These are phyloP conservation scores for Herpotrichia juniperi DNA, from an alignment of 2,329 filamentous ascomycete genomes.

Conservation along the genomic window DNA sequence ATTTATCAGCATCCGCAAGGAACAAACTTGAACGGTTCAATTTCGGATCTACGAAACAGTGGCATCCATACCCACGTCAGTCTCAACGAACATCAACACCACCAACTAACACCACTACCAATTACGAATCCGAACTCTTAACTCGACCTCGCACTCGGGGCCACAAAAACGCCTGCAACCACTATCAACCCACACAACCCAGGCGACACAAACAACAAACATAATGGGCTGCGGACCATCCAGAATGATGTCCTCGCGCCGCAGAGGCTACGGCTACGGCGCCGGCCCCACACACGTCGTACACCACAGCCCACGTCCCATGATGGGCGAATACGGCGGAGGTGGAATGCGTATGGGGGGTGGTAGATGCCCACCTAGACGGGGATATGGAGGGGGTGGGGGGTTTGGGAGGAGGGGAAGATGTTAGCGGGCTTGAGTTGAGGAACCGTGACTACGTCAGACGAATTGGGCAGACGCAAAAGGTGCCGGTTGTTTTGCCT, in stretches of 20 bases:
- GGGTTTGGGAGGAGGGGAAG: conserved; percentile 7
- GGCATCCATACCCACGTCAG: neutral
- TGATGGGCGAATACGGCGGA: conserved; percentile 1
- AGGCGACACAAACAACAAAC: neutral
- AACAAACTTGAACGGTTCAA: no score
- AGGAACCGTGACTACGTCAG: neutral
- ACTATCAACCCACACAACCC: neutral
- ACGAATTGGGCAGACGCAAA: neutral
- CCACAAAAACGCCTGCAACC: neutral
- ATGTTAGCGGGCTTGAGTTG: neutral
- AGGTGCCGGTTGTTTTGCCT: no score
- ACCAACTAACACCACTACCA: no score
- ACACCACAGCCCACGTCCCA: conserved; percentile 2
- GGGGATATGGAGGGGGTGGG: no score
- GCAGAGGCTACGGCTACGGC: conserved; percentile 1
- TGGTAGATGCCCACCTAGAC: neutral
- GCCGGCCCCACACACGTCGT: conserved; percentile 6
- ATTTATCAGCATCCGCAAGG: no score
- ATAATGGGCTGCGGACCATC: conserved; percentile 25
- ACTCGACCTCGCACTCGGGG: neutral
- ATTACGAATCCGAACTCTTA: neutral
- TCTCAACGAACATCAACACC: no score
- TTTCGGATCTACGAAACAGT: no score
- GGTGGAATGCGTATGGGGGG: conserved; percentile 1
- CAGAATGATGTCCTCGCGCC: conserved; percentile 12